phyloP scores from a whole-genome alignment of 768 basidiomycete genomes.

The Coprinopsis strossmayeri region DNA sequence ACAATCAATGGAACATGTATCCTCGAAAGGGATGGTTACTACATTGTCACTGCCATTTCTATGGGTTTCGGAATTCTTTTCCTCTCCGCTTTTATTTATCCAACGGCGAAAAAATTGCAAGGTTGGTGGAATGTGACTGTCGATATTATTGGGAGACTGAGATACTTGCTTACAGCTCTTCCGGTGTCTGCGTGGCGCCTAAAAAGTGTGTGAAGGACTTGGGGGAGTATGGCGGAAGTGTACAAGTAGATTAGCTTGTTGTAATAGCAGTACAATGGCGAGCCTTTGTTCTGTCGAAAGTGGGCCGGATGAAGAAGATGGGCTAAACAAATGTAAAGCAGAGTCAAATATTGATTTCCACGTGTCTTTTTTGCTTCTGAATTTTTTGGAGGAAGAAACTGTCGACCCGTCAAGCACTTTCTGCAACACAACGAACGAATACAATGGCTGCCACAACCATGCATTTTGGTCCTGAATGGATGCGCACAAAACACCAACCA shows the following conservation, averaged over 20 bases:
- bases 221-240: not conserved
- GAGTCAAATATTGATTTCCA: constrained; percentile 29
- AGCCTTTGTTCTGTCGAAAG: no score
- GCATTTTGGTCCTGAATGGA: constrained; percentile 93
- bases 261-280: not conserved
- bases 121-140: constrained; percentile 38
- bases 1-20: constrained; percentile 75
- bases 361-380: constrained; percentile 28
- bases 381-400: constrained; percentile 27
- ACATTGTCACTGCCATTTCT: constrained; percentile 76
- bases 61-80: constrained; percentile 68
- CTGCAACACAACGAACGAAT: constrained; percentile 15
- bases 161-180: constrained; percentile 37
- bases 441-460: constrained; percentile 61
- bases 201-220: constrained; percentile 32
- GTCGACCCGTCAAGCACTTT: constrained; percentile 15
- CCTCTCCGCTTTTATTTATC: constrained; percentile 71
- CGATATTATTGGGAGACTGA: not conserved
- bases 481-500: constrained; percentile 71
- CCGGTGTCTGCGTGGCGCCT: constrained; percentile 71
- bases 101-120: constrained; percentile 82
- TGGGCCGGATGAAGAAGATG: no score
- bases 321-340: constrained; percentile 9
- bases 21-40: constrained; percentile 89
- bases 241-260: not conserved